Evolutionary conservation across 768 basidiomycete species (phyloP).

Genomic region (Boletales sp.): DNA sequence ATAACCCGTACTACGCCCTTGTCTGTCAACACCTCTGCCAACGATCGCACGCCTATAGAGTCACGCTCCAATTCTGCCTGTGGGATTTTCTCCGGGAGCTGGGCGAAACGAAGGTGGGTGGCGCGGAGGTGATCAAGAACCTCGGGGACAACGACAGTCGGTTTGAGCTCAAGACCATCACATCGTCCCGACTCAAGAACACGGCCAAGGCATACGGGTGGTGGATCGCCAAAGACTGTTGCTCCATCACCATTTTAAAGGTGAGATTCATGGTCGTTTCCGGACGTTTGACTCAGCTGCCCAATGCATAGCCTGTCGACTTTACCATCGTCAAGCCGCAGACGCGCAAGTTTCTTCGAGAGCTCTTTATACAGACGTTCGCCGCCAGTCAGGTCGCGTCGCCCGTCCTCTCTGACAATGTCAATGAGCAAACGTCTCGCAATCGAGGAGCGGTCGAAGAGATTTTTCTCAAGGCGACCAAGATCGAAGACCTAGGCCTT

Average conservation of each 20-base stretch:
- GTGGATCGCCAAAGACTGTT: conserved; percentile 86
- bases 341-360: conserved; percentile 62
- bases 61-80: conserved; percentile 90
- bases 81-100: conserved; percentile 97
- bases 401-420: conserved; percentile 49
- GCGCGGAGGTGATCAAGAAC: conserved; percentile 70
- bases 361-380: conserved; percentile 67
- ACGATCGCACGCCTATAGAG: conserved; percentile 76
- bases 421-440: conserved; percentile 37
- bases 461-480: conserved; percentile 71
- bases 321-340: conserved; percentile 70
- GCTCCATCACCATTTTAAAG: conserved; percentile 78
- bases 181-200: conserved; percentile 58
- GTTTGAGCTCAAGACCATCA: conserved; percentile 50
- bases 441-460: conserved; percentile 68
- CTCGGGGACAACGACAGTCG: conserved; percentile 40
- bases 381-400: conserved; percentile 71
- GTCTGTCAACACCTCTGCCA: conserved; percentile 81
- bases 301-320: conserved; percentile 69
- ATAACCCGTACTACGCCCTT: conserved; percentile 95
- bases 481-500: conserved; percentile 61
- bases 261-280: conserved; percentile 37
- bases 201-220: conserved; percentile 86
- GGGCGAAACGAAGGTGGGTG: conserved; percentile 80
- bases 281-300: neutral